These are phyloP conservation scores for Euphrasia arctica DNA, from an alignment of 305 asterid genomes.

Conservation along the genomic window DNA sequence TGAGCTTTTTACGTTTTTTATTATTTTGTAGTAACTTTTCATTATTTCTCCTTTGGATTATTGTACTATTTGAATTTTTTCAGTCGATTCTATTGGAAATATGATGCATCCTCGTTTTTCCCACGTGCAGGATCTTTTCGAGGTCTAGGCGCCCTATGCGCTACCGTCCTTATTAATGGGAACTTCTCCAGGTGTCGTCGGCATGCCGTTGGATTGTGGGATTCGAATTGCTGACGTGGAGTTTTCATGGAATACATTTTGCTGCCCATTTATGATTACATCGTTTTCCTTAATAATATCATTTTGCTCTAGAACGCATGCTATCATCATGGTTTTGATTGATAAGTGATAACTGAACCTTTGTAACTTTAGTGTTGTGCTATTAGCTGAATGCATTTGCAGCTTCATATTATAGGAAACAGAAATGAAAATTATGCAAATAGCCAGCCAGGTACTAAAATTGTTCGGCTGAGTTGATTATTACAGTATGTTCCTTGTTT, in stretches of 20 bases:
- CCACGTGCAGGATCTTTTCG: constrained; percentile 47
- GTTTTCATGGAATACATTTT: background rate
- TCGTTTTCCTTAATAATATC: background rate
- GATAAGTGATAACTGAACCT: constrained; percentile 9
- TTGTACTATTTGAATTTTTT: background rate
- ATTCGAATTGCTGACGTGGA: background rate
- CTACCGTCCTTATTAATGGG: constrained; percentile 45
- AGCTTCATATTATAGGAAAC: constrained; percentile 6
- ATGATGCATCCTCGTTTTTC: background rate
- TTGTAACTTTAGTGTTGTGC: constrained; percentile 21
- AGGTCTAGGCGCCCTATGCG: constrained; percentile 29
- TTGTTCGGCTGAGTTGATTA: too few relatives aligned
- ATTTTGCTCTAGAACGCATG: constrained; percentile 8
- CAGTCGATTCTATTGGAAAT: background rate
- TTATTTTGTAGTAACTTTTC: background rate
- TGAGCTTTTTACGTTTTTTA: constrained; percentile 27
- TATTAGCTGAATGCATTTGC: constrained; percentile 17
- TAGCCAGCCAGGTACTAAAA: background rate
- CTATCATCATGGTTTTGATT: background rate
- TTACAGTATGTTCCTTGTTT: too few relatives aligned
- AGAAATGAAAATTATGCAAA: constrained; percentile 8
- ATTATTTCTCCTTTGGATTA: background rate
- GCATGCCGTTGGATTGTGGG: constrained; percentile 23
- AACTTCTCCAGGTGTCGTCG: background rate
- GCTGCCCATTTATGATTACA: background rate